These are phyloP conservation scores for Vanderwaltozyma polyspora DNA, from an alignment of 805 yeast species.

Conservation along the genomic window DNA sequence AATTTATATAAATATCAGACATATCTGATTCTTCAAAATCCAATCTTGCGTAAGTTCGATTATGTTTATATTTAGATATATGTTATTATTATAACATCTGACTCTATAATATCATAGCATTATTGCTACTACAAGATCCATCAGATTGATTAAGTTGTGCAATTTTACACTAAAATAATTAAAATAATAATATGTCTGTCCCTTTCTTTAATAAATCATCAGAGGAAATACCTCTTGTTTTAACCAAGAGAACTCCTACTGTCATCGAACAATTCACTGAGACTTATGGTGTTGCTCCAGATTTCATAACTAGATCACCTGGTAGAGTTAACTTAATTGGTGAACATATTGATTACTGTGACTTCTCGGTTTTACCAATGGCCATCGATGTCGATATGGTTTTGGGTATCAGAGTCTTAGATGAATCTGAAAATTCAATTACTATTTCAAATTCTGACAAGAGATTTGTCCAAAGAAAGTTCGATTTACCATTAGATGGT, in stretches of 20 bases:
- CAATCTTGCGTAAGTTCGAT: too few species aligned
- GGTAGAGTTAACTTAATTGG: constrained; percentile 69
- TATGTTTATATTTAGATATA: too few species aligned
- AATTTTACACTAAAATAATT: too few species aligned
- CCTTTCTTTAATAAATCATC: constrained; percentile 6
- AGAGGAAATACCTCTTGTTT: constrained; percentile 4
- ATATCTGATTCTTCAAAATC: too few species aligned
- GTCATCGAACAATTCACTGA: constrained; percentile 7
- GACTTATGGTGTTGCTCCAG: constrained; percentile 13
- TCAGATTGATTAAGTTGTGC: too few species aligned
- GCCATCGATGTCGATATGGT: constrained; percentile 59
- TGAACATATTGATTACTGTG: constrained; percentile 62
- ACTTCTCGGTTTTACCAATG: constrained; percentile 59
- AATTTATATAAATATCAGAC: too few species aligned
- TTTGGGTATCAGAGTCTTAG: constrained; percentile 34
- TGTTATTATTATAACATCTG: too few species aligned
- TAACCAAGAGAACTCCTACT: constrained; percentile 3
- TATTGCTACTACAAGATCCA: too few species aligned
- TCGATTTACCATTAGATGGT: constrained; percentile 34
- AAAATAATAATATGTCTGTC: constrained; percentile 8
- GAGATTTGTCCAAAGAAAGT: constrained; percentile 27
- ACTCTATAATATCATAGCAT: too few species aligned
- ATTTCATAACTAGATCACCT: constrained; percentile 52
- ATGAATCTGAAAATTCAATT: constrained; percentile 15
- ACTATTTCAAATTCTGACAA: constrained; percentile 28